Percentiles rank a stretch among this genome's conserved stretches.
phyloP scores from a whole-genome alignment of 208 protist species.

The Leptomonas seymouri region DNA sequence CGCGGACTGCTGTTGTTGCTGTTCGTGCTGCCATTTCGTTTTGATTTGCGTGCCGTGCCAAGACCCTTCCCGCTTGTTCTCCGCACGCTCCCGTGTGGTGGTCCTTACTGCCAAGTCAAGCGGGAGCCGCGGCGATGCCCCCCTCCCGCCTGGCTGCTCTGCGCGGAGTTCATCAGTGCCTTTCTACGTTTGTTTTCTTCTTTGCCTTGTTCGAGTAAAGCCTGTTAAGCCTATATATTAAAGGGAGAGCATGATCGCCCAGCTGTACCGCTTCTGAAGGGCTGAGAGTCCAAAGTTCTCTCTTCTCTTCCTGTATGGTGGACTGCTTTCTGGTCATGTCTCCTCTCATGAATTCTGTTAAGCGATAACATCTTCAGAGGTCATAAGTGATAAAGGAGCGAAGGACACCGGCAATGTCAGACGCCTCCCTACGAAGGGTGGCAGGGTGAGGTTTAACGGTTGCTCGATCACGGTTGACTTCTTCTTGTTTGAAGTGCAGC shows the following conservation, averaged over 20 bases:
- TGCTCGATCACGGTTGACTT: no score
- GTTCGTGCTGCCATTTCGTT: no score
- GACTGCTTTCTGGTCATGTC: no score
- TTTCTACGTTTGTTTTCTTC: constrained; percentile 16
- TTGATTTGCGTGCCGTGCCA: no score
- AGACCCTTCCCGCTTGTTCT: no score
- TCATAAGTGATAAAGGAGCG: not conserved
- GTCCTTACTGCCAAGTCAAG: not conserved
- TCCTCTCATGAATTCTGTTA: not conserved
- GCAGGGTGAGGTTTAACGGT: no score
- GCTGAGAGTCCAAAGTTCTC: not conserved
- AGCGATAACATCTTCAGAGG: not conserved
- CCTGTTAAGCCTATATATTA: not conserved
- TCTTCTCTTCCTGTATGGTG: not conserved
- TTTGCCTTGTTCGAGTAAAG: constrained; percentile 22
- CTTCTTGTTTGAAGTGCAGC: no score
- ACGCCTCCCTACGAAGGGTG: not conserved
- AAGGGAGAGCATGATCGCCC: constrained; percentile 12
- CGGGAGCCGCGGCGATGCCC: not conserved
- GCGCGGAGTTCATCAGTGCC: not conserved
- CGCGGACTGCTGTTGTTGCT: no score
- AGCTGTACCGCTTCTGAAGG: constrained; percentile 8
- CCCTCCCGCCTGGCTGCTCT: not conserved
- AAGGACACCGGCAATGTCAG: not conserved
- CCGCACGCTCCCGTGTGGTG: no score